Conservation (phyloP, 1,284 basidiomycete genomes). For the Bothia castanella region DNA sequence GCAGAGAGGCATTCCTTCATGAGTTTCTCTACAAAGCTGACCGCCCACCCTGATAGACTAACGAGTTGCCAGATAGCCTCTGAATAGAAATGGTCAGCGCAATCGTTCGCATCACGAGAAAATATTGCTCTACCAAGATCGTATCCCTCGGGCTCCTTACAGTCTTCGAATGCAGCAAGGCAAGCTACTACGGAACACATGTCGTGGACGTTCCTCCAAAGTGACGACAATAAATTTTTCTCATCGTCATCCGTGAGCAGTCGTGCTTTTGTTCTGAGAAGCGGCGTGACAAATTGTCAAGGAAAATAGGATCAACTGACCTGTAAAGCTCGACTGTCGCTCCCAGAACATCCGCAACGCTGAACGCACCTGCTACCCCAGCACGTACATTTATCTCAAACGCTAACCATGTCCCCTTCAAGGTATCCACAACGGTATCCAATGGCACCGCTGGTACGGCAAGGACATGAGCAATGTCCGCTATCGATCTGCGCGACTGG, state of each 20-base stretch:
- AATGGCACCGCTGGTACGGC: conserved; percentile 39
- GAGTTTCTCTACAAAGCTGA: conserved; percentile 58
- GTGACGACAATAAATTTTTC: conserved; percentile 39
- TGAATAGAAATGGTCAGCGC: conserved; percentile 27
- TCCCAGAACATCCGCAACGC: conserved; percentile 48
- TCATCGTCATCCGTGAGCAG: conserved; percentile 34
- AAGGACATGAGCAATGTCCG: conserved; percentile 53
- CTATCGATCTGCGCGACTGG: conserved; percentile 43
- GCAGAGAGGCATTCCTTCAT: conserved; percentile 59
- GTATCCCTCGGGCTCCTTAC: conserved; percentile 56
- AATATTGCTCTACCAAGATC: conserved; percentile 48
- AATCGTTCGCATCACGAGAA: not conserved
- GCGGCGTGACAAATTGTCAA: conserved; percentile 4
- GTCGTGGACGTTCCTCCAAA: conserved; percentile 58
- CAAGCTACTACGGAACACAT: conserved; percentile 59
- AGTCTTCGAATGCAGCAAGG: conserved; percentile 61
- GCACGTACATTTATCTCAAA: conserved; percentile 39
- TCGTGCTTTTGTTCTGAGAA: conserved; percentile 37
- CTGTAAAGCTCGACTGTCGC: conserved; percentile 55
- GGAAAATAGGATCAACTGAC: conserved; percentile 31
- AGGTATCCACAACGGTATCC: conserved; percentile 40
- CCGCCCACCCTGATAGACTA: conserved; percentile 54
- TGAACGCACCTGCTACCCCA: conserved; percentile 32
- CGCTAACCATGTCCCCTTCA: conserved; percentile 42
- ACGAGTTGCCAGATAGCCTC: conserved; percentile 69